Evolutionary conservation across 768 basidiomycete genomes (phyloP).

Genomic region (Stropharia rugosoannulata): DNA sequence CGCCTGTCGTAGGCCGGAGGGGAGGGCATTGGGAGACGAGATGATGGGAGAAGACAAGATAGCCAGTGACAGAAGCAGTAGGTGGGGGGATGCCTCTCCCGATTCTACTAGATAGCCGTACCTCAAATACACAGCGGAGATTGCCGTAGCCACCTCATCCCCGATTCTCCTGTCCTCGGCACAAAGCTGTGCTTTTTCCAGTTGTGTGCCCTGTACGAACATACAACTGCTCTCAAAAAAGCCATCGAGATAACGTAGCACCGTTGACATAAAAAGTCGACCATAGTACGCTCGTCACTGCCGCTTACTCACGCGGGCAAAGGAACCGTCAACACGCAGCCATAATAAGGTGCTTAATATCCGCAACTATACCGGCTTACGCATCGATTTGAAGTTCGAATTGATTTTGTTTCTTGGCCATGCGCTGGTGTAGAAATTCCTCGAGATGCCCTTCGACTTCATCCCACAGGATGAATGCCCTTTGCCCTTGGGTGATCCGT

Average conservation of each 20-base stretch:
- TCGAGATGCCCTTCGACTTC: neutral
- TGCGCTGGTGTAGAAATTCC: neutral
- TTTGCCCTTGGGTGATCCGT: neutral
- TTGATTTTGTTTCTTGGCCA: too few species aligned
- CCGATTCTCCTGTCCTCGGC: constrained; percentile 19
- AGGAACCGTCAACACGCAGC: neutral
- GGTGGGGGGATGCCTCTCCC: constrained; percentile 11
- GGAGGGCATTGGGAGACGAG: constrained; percentile 35
- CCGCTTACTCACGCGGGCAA: neutral
- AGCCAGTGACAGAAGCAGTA: constrained; percentile 1
- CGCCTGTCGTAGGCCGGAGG: constrained; percentile 29
- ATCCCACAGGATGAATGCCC: neutral
- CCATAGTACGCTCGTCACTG: neutral
- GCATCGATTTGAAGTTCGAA: too few species aligned
- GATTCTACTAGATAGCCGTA: constrained; percentile 22
- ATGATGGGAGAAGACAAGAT: constrained; percentile 23
- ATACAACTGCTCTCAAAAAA: neutral
- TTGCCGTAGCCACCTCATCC: constrained; percentile 17
- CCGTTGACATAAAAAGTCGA: neutral
- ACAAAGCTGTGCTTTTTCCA: constrained; percentile 14
- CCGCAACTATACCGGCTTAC: too few species aligned
- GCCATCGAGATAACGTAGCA: neutral
- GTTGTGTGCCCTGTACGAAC: neutral
- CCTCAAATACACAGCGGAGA: constrained; percentile 17
- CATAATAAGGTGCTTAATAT: too few species aligned